phyloP scores from a whole-genome alignment of 129 eudicot species.

The Lactuca saligna region DNA sequence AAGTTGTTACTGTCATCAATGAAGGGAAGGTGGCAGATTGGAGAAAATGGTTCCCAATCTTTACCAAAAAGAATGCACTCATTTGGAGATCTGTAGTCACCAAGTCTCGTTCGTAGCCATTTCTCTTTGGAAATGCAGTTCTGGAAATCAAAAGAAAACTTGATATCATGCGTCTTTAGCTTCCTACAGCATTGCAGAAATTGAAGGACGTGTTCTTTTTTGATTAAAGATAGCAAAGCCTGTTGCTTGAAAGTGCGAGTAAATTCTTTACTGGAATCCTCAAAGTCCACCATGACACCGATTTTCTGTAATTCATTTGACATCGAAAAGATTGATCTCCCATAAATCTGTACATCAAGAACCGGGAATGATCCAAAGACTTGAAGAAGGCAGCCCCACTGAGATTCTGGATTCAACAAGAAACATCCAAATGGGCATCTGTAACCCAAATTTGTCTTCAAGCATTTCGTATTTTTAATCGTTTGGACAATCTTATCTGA shows the following conservation, averaged over 20 bases:
- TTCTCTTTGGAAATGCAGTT: slow-evolving; percentile 34
- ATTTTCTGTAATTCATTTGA: slow-evolving; percentile 31
- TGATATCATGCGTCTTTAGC: slow-evolving; percentile 2
- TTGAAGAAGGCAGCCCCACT: slow-evolving; percentile 51
- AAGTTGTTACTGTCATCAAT: slow-evolving; percentile 46
- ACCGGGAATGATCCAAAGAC: slow-evolving; percentile 45
- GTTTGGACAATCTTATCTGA: slow-evolving; percentile 29
- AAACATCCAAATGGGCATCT: slow-evolving; percentile 42
- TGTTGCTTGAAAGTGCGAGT: slow-evolving; percentile 33
- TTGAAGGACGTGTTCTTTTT: slow-evolving; percentile 30
- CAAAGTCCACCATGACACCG: slow-evolving; percentile 45
- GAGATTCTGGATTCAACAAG: slow-evolving; percentile 31
- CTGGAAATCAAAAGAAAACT: slow-evolving; percentile 32
- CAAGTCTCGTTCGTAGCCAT: slow-evolving; percentile 55
- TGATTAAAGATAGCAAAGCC: slow-evolving; percentile 30
- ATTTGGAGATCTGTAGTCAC: slow-evolving; percentile 43
- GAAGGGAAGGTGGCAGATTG: slow-evolving; percentile 46
- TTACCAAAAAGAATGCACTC: slow-evolving; percentile 42
- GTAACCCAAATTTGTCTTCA: slow-evolving; percentile 50
- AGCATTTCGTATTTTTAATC: slow-evolving; percentile 31
- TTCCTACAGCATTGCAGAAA: slow-evolving; percentile 40
- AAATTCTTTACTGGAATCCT: slow-evolving; percentile 39
- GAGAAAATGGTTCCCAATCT: slow-evolving; percentile 43
- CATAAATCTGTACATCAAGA: slow-evolving; percentile 42
- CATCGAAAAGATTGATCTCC: slow-evolving; percentile 16